Evolutionary conservation across 192 early-diverging fungal genomes (phyloP).

Genomic region (Linderina pennispora): DNA sequence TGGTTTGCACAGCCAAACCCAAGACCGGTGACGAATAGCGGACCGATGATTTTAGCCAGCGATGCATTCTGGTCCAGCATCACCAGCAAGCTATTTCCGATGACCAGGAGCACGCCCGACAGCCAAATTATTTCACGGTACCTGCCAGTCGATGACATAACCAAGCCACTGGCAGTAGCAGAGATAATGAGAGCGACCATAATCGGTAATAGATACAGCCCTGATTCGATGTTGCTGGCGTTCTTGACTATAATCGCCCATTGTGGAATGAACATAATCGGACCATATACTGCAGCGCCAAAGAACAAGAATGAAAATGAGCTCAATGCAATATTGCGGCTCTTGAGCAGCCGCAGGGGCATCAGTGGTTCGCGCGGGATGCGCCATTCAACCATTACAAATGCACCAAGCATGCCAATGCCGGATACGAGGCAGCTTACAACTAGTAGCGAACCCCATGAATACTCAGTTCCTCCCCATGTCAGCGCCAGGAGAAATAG

Average conservation of each 20-base stretch:
- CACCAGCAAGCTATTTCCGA: not conserved
- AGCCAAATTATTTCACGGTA: not conserved
- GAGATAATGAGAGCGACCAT: not conserved
- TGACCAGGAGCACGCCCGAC: not conserved
- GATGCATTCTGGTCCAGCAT: not conserved
- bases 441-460: no score
- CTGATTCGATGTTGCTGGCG: not conserved
- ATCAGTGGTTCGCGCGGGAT: no score
- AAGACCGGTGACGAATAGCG: constrained; percentile 5
- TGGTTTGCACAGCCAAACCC: constrained; percentile 10
- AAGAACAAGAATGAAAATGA: not conserved
- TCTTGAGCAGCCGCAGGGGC: not conserved
- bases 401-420: no score
- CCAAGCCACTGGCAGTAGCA: not conserved
- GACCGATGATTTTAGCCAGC: constrained; percentile 5
- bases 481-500: no score
- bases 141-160: not conserved
- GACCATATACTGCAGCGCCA: not conserved
- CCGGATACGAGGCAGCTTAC: no score
- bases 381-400: no score
- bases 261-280: not conserved
- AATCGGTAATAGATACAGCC: not conserved
- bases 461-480: no score
- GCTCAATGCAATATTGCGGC: not conserved
- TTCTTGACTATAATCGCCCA: not conserved